Conservation (phyloP, 768 basidiomycete species). For the Pleurotus tuoliensis region DNA sequence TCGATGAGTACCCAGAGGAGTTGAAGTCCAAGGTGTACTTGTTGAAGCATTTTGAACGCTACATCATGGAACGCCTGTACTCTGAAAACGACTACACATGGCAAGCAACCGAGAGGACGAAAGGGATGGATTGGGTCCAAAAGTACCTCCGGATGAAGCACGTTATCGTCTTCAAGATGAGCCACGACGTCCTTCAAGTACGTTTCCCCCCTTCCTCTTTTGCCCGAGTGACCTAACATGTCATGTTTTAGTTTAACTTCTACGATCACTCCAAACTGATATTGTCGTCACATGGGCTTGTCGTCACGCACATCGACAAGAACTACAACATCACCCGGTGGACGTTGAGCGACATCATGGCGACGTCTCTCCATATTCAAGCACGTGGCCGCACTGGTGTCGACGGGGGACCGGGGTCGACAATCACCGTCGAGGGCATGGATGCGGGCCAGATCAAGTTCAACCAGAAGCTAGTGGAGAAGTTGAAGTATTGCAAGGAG, state of each 20-base stretch:
- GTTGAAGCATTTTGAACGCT: conserved; percentile 89
- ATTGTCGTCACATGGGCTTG: conserved; percentile 72
- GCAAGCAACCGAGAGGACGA: conserved; percentile 58
- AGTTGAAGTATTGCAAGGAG: conserved; percentile 85
- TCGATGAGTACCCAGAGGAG: conserved; percentile 72
- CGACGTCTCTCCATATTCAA: conserved; percentile 37
- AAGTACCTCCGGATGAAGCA: conserved; percentile 96
- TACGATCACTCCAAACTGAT: conserved; percentile 96
- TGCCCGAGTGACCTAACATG: conserved; percentile 1
- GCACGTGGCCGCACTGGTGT: conserved; percentile 12
- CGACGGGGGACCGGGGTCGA: background rate
- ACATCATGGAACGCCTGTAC: conserved; percentile 89
- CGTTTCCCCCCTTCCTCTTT: conserved; percentile 15
- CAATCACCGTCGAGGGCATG: conserved; percentile 19
- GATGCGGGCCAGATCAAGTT: conserved; percentile 60
- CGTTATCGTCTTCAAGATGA: conserved; percentile 94
- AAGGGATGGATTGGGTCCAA: conserved; percentile 94
- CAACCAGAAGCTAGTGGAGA: conserved; percentile 63
- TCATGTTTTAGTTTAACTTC: conserved; percentile 83
- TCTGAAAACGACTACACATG: conserved; percentile 84
- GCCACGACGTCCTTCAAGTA: conserved; percentile 94
- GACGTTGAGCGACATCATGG: conserved; percentile 70
- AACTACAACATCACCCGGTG: conserved; percentile 73
- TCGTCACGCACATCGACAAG: conserved; percentile 91
- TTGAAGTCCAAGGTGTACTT: conserved; percentile 90